Percentiles rank a stretch among this genome's conserved stretches.
phyloP scores from a whole-genome alignment of 108 stramenopile species.

The Fragilariopsis cylindrus region DNA sequence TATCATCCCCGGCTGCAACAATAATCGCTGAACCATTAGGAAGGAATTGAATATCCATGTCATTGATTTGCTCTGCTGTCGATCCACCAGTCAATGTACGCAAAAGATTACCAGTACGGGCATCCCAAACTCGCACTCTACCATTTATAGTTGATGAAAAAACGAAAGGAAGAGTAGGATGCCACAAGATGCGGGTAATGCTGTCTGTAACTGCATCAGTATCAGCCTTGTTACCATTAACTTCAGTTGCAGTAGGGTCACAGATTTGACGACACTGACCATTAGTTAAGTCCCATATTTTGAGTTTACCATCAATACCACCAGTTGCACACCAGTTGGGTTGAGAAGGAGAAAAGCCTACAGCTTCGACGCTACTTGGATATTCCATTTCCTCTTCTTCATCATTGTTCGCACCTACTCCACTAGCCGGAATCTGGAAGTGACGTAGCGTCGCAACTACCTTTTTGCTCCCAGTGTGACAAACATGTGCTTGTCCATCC shows the following conservation, averaged over 20 bases:
- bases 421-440: constrained; percentile 45
- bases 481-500: constrained; percentile 89
- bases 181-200: constrained; percentile 86
- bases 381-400: constrained; percentile 62
- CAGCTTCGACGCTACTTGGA: constrained; percentile 84
- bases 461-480: constrained; percentile 82
- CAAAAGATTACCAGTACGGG: constrained; percentile 70
- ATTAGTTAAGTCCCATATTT: constrained; percentile 85
- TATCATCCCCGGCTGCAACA: constrained; percentile 83
- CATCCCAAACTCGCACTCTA: constrained; percentile 88
- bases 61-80: constrained; percentile 77
- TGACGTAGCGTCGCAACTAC: constrained; percentile 83
- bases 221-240: not conserved
- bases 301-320: constrained; percentile 81
- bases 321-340: constrained; percentile 89
- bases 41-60: constrained; percentile 51
- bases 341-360: constrained; percentile 78
- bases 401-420: constrained; percentile 33
- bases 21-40: constrained; percentile 47
- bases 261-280: constrained; percentile 59
- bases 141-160: constrained; percentile 80
- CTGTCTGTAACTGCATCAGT: constrained; percentile 22
- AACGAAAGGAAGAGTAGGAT: constrained; percentile 70
- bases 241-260: constrained; percentile 1
- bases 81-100: constrained; percentile 74